phyloP scores from a whole-genome alignment of 2,329 filamentous ascomycete species.

The Pseudogymnoascus pannorum region DNA sequence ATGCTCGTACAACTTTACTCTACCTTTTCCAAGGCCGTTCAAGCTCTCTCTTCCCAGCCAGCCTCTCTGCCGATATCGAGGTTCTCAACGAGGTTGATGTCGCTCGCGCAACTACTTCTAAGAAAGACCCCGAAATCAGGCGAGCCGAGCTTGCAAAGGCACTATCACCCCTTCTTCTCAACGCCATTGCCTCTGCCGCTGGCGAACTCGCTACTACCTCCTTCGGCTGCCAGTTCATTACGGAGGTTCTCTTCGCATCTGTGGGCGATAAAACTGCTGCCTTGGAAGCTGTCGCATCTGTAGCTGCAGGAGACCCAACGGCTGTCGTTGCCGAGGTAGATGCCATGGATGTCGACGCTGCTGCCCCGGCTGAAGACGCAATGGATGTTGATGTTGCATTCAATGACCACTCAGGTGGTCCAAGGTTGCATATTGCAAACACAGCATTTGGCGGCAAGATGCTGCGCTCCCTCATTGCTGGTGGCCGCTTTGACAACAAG shows the following conservation, averaged over 20 bases:
- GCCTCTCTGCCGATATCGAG: constrained; percentile 58
- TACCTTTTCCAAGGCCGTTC: constrained; percentile 72
- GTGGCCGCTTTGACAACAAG: constrained; percentile 74
- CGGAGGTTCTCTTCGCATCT: constrained; percentile 71
- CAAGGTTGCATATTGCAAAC: constrained; percentile 49
- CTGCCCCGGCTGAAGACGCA: constrained; percentile 8
- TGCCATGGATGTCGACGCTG: constrained; percentile 32
- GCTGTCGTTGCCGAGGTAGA: constrained; percentile 25
- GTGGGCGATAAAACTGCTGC: constrained; percentile 70
- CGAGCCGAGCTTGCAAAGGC: constrained; percentile 68
- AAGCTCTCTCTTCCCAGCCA: constrained; percentile 52
- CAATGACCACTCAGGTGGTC: constrained; percentile 23
- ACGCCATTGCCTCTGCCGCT: constrained; percentile 62
- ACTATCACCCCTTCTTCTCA: constrained; percentile 67
- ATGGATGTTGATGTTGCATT: constrained; percentile 3
- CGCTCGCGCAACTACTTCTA: constrained; percentile 77
- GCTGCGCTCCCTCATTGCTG: constrained; percentile 85
- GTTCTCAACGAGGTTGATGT: constrained; percentile 70
- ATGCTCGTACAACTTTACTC: constrained; percentile 60
- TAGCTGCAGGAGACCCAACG: constrained; percentile 50
- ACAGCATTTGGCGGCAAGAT: constrained; percentile 65
- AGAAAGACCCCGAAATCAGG: constrained; percentile 76
- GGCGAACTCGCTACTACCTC: constrained; percentile 62
- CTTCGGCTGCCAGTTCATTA: constrained; percentile 81
- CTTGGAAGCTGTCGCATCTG: constrained; percentile 60